Base-by-base conservation (phyloP, 805 yeast species). In the Saturnispora hagleri region DNA sequence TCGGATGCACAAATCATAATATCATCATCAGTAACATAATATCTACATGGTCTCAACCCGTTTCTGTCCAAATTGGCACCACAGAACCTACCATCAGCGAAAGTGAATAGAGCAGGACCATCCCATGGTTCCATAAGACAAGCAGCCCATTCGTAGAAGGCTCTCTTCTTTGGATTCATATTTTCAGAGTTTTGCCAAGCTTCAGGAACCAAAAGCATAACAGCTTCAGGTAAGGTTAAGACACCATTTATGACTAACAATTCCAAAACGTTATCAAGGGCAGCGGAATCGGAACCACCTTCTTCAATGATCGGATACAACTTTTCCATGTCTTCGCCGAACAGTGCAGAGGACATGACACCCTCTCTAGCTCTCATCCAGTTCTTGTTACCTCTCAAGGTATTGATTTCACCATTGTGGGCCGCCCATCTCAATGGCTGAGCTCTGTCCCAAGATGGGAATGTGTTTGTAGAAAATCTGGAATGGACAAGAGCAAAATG, bases 391-490 rank as follows among this genome's bases (percentile, higher is more conserved):
- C 99, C 99, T 69, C 98, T 81, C 65, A 91, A 73, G 41, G 99
- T 91, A 72, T 91, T 91, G 69, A 91, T 93, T 72, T 91, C 99
- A 76, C 99, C 99, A 69, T 91, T 91, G 73, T 91, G 99, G 40
- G 99, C 99, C 33, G 96, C 88, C 85, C 95, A 84, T 69, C 98
- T 78, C 64, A 91, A 77, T 47, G 99, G 99, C 72, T 91, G 99
- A 24, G 99, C 98, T 71, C 99, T 82, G 72, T 93, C 99, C 99
- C 99, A 91, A n/a, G 97, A 89, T 46, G 99, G 99, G 81, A 91
- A 91, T 47, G 99, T 91, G 70, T 91, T 91, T 33, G 99, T 91
- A 53, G 97, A 89, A 76, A 91, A 91, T 68, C 99, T 82, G 24
- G 98, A 90, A 73, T 91, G 99, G 48, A 91, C 98, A 42, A 91